phyloP scores from a whole-genome alignment of 2,329 filamentous ascomycete species.

The Fusarium camptoceras region DNA sequence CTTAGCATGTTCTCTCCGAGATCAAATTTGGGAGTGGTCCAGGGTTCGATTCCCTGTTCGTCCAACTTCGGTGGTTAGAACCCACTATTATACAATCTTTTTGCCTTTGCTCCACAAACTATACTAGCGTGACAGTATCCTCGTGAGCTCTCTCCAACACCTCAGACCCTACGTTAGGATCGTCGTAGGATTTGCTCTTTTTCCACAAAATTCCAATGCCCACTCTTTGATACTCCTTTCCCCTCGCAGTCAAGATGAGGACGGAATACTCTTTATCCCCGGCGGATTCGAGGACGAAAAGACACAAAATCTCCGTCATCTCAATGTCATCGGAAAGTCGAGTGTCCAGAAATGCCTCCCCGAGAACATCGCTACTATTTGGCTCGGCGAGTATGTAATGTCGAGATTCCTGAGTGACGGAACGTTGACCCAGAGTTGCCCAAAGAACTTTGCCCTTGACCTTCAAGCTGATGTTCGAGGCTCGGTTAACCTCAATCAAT shows the following conservation, averaged over 20 bases:
- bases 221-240: not conserved
- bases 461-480: not conserved
- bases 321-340: not conserved
- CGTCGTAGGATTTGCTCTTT: not conserved
- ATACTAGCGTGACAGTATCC: not conserved
- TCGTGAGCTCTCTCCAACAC: not conserved
- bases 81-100: not conserved
- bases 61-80: not conserved
- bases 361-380: not conserved
- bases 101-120: not conserved
- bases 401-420: not conserved
- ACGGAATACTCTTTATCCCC: not conserved
- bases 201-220: slow-evolving; percentile 1
- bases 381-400: not conserved
- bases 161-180: not conserved
- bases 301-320: not conserved
- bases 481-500: not conserved
- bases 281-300: not conserved
- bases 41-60: not conserved
- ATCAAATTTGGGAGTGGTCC: not conserved
- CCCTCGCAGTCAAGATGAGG: accelerated
- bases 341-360: slow-evolving; percentile 1
- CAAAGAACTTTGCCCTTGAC: not conserved
- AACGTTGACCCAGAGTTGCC: not conserved
- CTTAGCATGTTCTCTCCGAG: not conserved